Conservation (phyloP, 1,139 yeast genomes). For the Insectozyma bohioensis region DNA sequence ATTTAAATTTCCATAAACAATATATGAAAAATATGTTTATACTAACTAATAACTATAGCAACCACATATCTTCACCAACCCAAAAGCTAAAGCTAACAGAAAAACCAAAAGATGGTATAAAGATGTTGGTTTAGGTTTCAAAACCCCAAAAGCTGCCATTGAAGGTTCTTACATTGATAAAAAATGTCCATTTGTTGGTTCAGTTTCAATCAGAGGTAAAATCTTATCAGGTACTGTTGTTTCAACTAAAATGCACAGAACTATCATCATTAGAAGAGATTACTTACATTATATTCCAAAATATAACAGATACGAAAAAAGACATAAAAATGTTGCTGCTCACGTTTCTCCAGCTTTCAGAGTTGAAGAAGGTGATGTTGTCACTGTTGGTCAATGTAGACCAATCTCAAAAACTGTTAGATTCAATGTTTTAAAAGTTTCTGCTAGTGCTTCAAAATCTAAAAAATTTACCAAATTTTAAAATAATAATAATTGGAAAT, state of each 20-base stretch:
- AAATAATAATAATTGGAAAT: constrained; percentile 25
- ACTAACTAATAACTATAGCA: constrained; percentile 59
- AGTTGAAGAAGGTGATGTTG: constrained; percentile 98
- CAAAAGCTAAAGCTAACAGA: constrained; percentile 98
- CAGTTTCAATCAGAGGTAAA: constrained; percentile 98
- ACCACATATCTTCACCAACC: constrained; percentile 99
- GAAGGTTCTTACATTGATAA: constrained; percentile 99
- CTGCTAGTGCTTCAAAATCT: constrained; percentile 84
- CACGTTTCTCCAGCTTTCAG: constrained; percentile 99
- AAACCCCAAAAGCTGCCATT: constrained; percentile 99
- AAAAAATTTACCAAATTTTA: constrained; percentile 97
- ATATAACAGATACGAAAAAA: constrained; percentile 99
- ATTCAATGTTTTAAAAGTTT: constrained; percentile 98
- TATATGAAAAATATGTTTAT: constrained; percentile 1
- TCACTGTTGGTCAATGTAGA: constrained; percentile 99
- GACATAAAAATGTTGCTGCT: constrained; percentile 99
- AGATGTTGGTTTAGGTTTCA: constrained; percentile 99
- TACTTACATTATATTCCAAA: constrained; percentile 99
- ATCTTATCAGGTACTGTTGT: constrained; percentile 98
- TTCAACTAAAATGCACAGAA: constrained; percentile 99
- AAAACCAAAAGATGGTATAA: constrained; percentile 99
- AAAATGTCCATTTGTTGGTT: constrained; percentile 99
- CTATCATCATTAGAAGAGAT: constrained; percentile 99
- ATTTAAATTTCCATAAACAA: too few species aligned
- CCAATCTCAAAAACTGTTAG: constrained; percentile 99